These are phyloP conservation scores for Trichoderma afroharzianum DNA, from an alignment of 2,329 filamentous ascomycete genomes.

Conservation along the genomic window DNA sequence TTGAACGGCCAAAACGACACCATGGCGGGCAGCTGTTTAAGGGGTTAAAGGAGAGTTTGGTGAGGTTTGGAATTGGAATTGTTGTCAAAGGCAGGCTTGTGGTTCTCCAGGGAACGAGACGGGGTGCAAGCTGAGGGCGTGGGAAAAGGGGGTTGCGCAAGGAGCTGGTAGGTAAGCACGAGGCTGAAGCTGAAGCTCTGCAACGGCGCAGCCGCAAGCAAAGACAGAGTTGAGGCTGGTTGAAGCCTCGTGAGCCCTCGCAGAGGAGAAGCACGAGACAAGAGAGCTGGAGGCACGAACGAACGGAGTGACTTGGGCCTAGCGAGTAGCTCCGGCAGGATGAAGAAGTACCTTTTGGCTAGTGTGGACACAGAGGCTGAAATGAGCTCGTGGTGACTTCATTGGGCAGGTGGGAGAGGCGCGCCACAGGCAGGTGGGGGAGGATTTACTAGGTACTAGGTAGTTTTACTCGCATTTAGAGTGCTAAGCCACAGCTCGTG, in stretches of 20 bases:
- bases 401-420: constrained; percentile 13
- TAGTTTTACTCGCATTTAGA: not conserved
- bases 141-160: not conserved
- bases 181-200: not conserved
- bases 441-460: too few relatives aligned
- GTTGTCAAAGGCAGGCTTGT: not conserved
- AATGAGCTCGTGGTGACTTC: constrained; percentile 16
- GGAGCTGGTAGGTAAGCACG: not conserved
- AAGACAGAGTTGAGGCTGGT: not conserved
- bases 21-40: constrained; percentile 48
- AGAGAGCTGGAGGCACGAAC: not conserved
- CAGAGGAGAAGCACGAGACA: constrained; percentile 13
- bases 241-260: constrained; percentile 10
- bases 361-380: constrained; percentile 3
- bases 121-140: not conserved
- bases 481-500: not conserved
- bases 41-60: not conserved
- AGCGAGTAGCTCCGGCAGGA: not conserved
- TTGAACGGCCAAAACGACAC: constrained; percentile 84
- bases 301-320: not conserved
- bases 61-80: not conserved
- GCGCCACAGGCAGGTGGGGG: constrained; percentile 2
- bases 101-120: not conserved
- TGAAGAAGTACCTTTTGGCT: not conserved
- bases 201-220: constrained; percentile 5